Evolutionary conservation across 78 protist genomes (phyloP).

Genomic region (Pigoraptor vietnamica): DNA sequence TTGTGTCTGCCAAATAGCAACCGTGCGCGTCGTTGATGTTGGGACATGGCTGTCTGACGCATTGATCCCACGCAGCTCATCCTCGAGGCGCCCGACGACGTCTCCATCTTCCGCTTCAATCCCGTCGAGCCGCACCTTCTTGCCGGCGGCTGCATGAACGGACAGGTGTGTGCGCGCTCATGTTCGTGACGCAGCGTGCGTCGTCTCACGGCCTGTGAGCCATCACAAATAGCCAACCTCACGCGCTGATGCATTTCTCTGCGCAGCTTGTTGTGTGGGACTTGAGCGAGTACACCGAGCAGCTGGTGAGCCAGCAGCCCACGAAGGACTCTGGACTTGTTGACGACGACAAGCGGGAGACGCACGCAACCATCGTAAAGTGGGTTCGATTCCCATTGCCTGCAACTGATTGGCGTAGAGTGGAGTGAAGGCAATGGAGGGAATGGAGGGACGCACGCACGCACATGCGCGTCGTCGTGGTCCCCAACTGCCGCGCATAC

Average conservation of each 20-base stretch:
- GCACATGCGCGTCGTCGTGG: neutral
- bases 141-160: neutral
- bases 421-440: too few relatives aligned
- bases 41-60: neutral
- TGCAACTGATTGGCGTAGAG: too few relatives aligned
- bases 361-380: neutral
- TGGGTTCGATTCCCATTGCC: neutral
- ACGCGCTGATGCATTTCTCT: neutral
- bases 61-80: neutral
- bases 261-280: neutral
- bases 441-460: neutral
- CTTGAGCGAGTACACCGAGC: neutral
- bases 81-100: neutral
- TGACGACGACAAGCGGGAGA: neutral
- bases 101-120: neutral
- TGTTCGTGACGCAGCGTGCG: too few relatives aligned
- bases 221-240: too few relatives aligned
- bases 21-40: too few relatives aligned
- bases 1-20: neutral
- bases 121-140: neutral
- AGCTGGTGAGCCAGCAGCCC: neutral
- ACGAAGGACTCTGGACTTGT: neutral
- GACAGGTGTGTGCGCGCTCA: neutral
- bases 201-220: too few relatives aligned
- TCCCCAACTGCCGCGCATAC: too few relatives aligned